Percentiles rank a stretch among this genome's conserved stretches.
Conservation (phyloP, 2,329 filamentous ascomycete genomes). For the Raffaelea albimanens region DNA sequence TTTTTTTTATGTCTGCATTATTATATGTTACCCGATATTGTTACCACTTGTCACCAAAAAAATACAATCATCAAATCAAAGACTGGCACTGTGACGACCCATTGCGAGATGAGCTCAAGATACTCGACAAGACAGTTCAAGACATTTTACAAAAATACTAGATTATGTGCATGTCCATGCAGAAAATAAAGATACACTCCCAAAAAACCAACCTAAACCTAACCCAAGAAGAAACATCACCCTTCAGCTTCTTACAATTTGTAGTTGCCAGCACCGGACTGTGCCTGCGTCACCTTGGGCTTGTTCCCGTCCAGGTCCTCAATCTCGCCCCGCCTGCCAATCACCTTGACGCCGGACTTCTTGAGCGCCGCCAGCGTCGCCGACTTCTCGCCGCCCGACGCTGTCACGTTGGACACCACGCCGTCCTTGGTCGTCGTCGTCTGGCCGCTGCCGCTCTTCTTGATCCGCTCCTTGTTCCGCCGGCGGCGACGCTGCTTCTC, state of each 20-base stretch:
- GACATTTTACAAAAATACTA: too few relatives aligned
- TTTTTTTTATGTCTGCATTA: too few relatives aligned
- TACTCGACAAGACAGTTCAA: too few relatives aligned
- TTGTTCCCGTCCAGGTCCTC: slow-evolving; percentile 77
- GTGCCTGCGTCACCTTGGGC: slow-evolving; percentile 42
- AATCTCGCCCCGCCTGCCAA: slow-evolving; percentile 81
- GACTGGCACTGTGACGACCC: too few relatives aligned
- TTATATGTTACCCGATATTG: too few relatives aligned
- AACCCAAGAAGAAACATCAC: background rate
- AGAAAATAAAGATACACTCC: background rate
- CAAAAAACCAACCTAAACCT: background rate
- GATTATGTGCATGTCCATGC: too few relatives aligned
- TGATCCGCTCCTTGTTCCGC: slow-evolving; percentile 76
- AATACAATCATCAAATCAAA: too few relatives aligned
- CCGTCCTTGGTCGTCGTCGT: slow-evolving; percentile 23
- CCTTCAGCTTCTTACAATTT: slow-evolving; percentile 40
- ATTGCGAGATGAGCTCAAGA: too few relatives aligned
- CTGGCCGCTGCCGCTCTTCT: slow-evolving; percentile 49
- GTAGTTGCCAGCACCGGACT: slow-evolving; percentile 47
- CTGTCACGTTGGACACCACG: slow-evolving; percentile 27
- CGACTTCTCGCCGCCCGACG: slow-evolving; percentile 31
- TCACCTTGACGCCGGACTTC: slow-evolving; percentile 79
- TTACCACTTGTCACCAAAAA: too few relatives aligned
- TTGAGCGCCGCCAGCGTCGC: slow-evolving; percentile 33
- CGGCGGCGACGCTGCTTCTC: slow-evolving; percentile 69